These are phyloP conservation scores for Neurospora tetrasperma DNA, from an alignment of 495 filamentous ascomycete species.

Conservation along the genomic window DNA sequence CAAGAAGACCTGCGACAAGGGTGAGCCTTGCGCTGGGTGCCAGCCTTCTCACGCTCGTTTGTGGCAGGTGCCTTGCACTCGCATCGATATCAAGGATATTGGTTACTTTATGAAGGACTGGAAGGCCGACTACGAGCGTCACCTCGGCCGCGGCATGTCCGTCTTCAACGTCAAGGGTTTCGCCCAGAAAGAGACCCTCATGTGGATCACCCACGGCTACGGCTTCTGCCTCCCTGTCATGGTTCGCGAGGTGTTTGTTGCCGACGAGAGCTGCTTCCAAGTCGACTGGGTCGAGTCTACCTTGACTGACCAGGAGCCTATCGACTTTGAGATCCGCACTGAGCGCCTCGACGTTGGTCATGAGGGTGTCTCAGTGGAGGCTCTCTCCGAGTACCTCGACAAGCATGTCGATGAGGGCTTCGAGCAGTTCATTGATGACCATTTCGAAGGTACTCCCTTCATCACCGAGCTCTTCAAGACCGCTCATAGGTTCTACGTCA, in stretches of 20 bases:
- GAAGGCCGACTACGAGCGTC: constrained; percentile 89
- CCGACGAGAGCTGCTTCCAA: constrained; percentile 83
- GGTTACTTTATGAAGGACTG: constrained; percentile 97
- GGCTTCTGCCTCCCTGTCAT: constrained; percentile 78
- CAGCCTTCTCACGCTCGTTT: constrained; percentile 84
- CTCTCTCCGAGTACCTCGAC: constrained; percentile 81
- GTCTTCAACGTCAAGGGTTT: constrained; percentile 92
- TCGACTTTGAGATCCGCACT: constrained; percentile 72
- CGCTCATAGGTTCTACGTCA: constrained; percentile 77
- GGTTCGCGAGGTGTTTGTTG: constrained; percentile 83
- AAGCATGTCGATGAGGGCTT: constrained; percentile 82
- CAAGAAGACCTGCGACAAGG: constrained; percentile 96
- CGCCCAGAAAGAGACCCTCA: constrained; percentile 62
- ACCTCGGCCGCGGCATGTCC: constrained; percentile 74
- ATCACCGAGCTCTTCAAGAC: constrained; percentile 90
- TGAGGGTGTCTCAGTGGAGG: constrained; percentile 65
- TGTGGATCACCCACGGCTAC: constrained; percentile 84
- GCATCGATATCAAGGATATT: constrained; percentile 95
- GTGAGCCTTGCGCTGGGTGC: constrained; percentile 86
- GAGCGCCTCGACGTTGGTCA: constrained; percentile 75
- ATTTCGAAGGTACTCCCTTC: constrained; percentile 89
- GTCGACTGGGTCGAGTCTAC: constrained; percentile 81
- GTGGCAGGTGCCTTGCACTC: constrained; percentile 92
- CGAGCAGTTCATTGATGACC: constrained; percentile 84
- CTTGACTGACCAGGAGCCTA: constrained; percentile 52